These are phyloP conservation scores for Hypoxylon fuscum DNA, from an alignment of 495 filamentous ascomycete species.

Conservation along the genomic window DNA sequence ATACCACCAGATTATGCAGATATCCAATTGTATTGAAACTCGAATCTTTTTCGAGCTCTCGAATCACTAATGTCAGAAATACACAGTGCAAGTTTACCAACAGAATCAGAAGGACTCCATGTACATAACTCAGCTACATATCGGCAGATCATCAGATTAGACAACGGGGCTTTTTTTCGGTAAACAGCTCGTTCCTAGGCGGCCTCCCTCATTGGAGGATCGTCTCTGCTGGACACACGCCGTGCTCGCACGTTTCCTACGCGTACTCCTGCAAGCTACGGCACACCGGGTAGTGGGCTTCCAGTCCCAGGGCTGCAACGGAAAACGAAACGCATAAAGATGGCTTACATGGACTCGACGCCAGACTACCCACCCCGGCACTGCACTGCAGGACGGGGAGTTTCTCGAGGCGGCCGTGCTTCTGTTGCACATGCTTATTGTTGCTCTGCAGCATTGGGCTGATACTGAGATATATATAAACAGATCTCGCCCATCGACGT, in stretches of 20 bases:
- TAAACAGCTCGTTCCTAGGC: conserved; percentile 8
- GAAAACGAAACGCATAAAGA: conserved; percentile 37
- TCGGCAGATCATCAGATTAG: conserved; percentile 20
- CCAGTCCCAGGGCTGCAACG: conserved; percentile 20
- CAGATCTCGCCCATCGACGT: too few relatives aligned
- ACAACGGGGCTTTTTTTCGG: not conserved
- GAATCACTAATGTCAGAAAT: too few relatives aligned
- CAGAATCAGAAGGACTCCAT: not conserved
- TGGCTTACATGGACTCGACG: conserved; percentile 12
- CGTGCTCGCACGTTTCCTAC: not conserved
- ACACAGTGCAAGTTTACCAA: not conserved
- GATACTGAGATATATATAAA: too few relatives aligned
- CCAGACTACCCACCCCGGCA: conserved; percentile 6
- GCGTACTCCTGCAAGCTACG: too few relatives aligned
- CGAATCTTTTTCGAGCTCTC: too few relatives aligned
- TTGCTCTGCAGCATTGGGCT: too few relatives aligned
- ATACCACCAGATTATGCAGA: too few relatives aligned
- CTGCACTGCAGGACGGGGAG: too few relatives aligned
- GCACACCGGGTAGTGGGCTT: conserved; percentile 9
- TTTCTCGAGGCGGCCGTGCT: too few relatives aligned
- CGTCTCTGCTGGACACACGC: conserved; percentile 10
- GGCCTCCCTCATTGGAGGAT: conserved; percentile 18
- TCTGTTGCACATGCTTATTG: too few relatives aligned
- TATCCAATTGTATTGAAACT: too few relatives aligned
- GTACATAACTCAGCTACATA: not conserved